Conservation (phyloP, 2,329 filamentous ascomycete genomes). For the Neofusicoccum cordaticola region DNA sequence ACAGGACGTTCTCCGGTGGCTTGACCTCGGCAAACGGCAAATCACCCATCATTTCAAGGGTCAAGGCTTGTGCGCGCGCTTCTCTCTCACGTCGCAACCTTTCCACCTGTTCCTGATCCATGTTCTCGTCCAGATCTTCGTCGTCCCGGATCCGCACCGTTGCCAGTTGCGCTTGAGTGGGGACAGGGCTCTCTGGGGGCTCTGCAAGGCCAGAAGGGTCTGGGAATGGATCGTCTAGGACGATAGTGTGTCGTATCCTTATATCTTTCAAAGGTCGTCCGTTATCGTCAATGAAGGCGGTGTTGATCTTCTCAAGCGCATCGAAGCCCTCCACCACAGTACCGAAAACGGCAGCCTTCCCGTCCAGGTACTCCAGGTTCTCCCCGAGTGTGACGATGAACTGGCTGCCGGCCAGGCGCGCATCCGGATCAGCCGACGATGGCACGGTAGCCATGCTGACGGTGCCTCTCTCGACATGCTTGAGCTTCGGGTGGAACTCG, state of each 20-base stretch:
- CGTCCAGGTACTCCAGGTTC: slow-evolving; percentile 84
- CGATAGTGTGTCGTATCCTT: slow-evolving; percentile 84
- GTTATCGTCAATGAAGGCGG: slow-evolving; percentile 79
- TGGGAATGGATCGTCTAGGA: slow-evolving; percentile 88
- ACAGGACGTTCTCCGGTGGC: slow-evolving; percentile 93
- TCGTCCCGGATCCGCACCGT: slow-evolving; percentile 92
- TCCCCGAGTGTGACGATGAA: slow-evolving; percentile 92
- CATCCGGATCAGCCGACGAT: slow-evolving; percentile 71
- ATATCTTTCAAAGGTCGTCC: slow-evolving; percentile 92
- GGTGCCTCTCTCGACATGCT: slow-evolving; percentile 83
- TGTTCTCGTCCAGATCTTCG: slow-evolving; percentile 73
- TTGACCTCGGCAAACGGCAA: slow-evolving; percentile 96
- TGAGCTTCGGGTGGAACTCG: slow-evolving; percentile 82
- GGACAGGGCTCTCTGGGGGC: slow-evolving; percentile 75
- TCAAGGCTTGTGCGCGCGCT: slow-evolving; percentile 88
- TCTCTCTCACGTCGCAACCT: slow-evolving; percentile 81
- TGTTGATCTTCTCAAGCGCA: slow-evolving; percentile 88
- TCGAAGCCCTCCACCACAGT: slow-evolving; percentile 96
- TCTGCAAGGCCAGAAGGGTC: slow-evolving; percentile 76
- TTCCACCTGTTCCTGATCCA: slow-evolving; percentile 78
- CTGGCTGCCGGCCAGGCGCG: slow-evolving; percentile 80
- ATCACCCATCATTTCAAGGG: slow-evolving; percentile 96
- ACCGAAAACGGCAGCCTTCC: slow-evolving; percentile 91
- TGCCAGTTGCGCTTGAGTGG: slow-evolving; percentile 79
- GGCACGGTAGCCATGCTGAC: slow-evolving; percentile 97